Evolutionary conservation across 2,329 filamentous ascomycete genomes (phyloP), one percentile per base, ranked within the genome.

Genomic region (Monilinia laxa): DNA sequence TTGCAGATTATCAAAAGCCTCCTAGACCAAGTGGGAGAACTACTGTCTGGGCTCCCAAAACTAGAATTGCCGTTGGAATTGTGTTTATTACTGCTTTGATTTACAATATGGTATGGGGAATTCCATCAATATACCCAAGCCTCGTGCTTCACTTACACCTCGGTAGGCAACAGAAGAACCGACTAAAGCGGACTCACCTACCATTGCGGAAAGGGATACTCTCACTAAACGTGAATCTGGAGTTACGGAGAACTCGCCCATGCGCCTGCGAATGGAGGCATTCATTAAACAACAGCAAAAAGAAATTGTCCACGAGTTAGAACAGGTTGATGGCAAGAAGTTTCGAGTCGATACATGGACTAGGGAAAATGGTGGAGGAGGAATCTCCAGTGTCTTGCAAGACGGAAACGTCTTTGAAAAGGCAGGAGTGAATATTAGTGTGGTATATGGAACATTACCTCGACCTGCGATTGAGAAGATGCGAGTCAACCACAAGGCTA

Each of bases 331-430:
- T 76, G 93, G 92, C 67, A 87, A 86, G 70, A 85, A 87, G 71
- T 99, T 99, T 81, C 85, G 85, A 68, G 82, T 87, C 68, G 95
- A 99, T 80, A 89, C 90, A 71, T 99, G 95, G 95, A 84, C 87
- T 69, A 88, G 95, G 62, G 89, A 91, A 67, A 89, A 93, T 76
- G 95, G 95, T 64, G 95, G 95, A 53, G 95, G 95, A 66, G 95
- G 95, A 71, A 93, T 94, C 73, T 96, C 92, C 20, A 97, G 93
- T 79, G 93, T 99, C 51, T 83, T 99, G 23, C 95, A 99, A 78
- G 93, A 97, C 71, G 93, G 95, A 72, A 94, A 96, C 70, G 92
- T 97, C 62, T 99, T 99, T 75, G 95, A 99, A 79, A 99, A 99
- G 81, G 95, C 91, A 55, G 95, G 95, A 40, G 93, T 98, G 68